Conservation (phyloP, 2,329 filamentous ascomycete genomes). For the Aspergillus ustus region DNA sequence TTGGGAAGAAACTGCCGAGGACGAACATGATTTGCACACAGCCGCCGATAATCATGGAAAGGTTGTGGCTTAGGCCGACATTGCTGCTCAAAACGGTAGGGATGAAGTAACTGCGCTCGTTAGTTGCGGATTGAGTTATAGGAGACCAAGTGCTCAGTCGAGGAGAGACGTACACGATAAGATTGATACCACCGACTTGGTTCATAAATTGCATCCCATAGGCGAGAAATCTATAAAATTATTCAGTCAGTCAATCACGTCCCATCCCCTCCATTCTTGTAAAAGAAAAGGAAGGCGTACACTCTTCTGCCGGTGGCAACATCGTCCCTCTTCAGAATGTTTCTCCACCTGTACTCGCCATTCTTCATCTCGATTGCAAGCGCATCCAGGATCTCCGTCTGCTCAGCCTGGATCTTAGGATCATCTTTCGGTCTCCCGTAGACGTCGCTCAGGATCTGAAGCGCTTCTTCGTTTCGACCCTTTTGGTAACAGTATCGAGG, state of each 20-base stretch:
- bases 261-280: neutral
- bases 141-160: neutral
- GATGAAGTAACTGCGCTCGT: constrained; percentile 22
- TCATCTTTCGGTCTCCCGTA: constrained; percentile 29
- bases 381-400: constrained; percentile 47
- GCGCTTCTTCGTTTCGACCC: constrained; percentile 38
- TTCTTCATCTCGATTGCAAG: constrained; percentile 46
- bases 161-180: constrained; percentile 39
- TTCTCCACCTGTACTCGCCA: constrained; percentile 42
- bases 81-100: constrained; percentile 29
- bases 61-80: constrained; percentile 29
- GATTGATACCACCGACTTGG: constrained; percentile 55
- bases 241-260: neutral
- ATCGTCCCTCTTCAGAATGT: constrained; percentile 48
- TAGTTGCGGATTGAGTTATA: neutral
- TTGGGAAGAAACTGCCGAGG: constrained; percentile 48
- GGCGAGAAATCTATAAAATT: constrained; percentile 43
- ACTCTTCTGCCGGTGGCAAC: constrained; percentile 51
- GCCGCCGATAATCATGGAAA: constrained; percentile 31
- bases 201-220: constrained; percentile 57
- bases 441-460: constrained; percentile 34
- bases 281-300: constrained; percentile 12
- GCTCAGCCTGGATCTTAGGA: constrained; percentile 34
- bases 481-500: constrained; percentile 52
- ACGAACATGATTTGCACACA: constrained; percentile 36